phyloP scores from a whole-genome alignment of 2,329 filamentous ascomycete species.

The Berkeleyomyces basicola region DNA sequence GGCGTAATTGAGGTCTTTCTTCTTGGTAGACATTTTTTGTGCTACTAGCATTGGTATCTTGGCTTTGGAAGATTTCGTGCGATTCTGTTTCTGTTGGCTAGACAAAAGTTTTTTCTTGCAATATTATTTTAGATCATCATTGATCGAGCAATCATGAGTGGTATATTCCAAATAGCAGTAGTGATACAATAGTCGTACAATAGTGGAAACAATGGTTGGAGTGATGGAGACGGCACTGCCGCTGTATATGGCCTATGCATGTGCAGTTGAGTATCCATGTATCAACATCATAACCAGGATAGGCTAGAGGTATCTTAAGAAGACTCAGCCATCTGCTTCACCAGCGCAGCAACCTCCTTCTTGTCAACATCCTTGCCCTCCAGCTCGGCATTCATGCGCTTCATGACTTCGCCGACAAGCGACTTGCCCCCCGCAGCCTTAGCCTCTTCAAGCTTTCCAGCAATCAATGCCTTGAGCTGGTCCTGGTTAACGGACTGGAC shows the following conservation, averaged over 20 bases:
- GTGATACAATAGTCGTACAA: slow-evolving; percentile 10
- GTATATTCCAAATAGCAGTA: background rate
- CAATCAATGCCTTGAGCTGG: slow-evolving; percentile 39
- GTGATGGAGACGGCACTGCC: background rate
- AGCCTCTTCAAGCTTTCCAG: slow-evolving; percentile 33
- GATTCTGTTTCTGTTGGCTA: background rate
- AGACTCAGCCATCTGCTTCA: slow-evolving; percentile 31
- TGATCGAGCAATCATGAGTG: background rate
- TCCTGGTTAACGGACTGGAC: slow-evolving; percentile 41
- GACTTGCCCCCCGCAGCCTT: slow-evolving; percentile 30
- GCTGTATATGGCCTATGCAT: background rate
- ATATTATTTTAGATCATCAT: background rate
- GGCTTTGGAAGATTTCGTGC: background rate
- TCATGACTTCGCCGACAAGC: slow-evolving; percentile 45
- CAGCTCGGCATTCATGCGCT: slow-evolving; percentile 36
- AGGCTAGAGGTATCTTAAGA: background rate
- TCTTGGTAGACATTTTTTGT: background rate
- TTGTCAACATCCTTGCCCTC: slow-evolving; percentile 50
- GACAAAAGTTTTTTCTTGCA: background rate
- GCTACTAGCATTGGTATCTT: background rate
- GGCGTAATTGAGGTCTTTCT: background rate
- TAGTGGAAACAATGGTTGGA: background rate
- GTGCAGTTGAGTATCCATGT: background rate
- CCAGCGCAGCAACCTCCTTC: slow-evolving; percentile 40
- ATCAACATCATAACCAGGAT: background rate